Conservation (phyloP, 495 filamentous ascomycete species). For the Oleoguttula mirabilis region DNA sequence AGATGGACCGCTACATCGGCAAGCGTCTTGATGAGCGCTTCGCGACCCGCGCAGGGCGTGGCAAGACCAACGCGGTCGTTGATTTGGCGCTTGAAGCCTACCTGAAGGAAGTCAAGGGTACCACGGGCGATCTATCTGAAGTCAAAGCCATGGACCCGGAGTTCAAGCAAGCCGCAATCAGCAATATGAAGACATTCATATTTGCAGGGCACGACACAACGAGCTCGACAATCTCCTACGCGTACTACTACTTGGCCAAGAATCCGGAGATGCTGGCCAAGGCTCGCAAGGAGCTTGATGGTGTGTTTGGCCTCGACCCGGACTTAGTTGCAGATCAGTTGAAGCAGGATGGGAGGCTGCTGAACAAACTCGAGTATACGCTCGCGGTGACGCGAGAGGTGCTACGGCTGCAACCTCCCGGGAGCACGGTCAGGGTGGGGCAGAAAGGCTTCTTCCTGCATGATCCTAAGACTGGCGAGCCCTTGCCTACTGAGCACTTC, state of each 20-base stretch:
- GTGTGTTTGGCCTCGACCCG: conserved; percentile 25
- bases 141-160: conserved; percentile 15
- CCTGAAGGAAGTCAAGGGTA: conserved; percentile 15
- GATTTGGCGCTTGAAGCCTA: conserved; percentile 30
- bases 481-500: conserved; percentile 26
- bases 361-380: conserved; percentile 27
- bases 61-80: conserved; percentile 24
- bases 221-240: conserved; percentile 30
- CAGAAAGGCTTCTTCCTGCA: conserved; percentile 16
- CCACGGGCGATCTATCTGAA: background rate
- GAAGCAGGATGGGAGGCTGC: conserved; percentile 4
- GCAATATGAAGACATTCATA: conserved; percentile 29
- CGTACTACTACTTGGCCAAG: conserved; percentile 29
- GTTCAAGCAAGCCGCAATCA: conserved; percentile 23
- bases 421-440: conserved; percentile 21
- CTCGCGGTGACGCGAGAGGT: conserved; percentile 24
- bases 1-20: conserved; percentile 30
- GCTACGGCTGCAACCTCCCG: conserved; percentile 24
- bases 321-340: conserved; percentile 12
- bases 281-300: conserved; percentile 29
- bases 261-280: conserved; percentile 27
- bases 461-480: conserved; percentile 23
- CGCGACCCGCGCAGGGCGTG: conserved; percentile 4
- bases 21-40: conserved; percentile 29
- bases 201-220: conserved; percentile 41